These are phyloP conservation scores for Neoboletus magnificus DNA, from an alignment of 768 basidiomycete genomes.

Conservation along the genomic window DNA sequence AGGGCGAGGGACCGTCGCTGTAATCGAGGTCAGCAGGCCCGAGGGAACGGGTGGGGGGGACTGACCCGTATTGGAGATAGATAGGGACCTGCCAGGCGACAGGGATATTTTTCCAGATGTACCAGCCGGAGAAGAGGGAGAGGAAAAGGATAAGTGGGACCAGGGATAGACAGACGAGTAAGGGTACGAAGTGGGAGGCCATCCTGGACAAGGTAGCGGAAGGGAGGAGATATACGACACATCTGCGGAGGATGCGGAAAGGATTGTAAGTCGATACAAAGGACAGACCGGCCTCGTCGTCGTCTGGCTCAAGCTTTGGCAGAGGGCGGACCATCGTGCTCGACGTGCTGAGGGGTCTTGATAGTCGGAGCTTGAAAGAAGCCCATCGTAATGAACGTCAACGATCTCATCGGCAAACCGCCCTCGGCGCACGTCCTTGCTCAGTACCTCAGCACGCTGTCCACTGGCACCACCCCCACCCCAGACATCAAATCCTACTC, in stretches of 20 bases:
- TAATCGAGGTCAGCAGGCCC: conserved; percentile 2
- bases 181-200: conserved; percentile 62
- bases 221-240: conserved; percentile 9
- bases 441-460: conserved; percentile 41
- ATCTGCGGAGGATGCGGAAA: conserved; percentile 2
- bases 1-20: conserved; percentile 65
- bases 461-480: conserved; percentile 16
- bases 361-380: conserved; percentile 23
- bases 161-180: conserved; percentile 56
- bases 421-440: conserved; percentile 47
- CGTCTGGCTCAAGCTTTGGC: conserved; percentile 18
- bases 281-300: conserved; percentile 5
- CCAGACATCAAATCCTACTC: conserved; percentile 78
- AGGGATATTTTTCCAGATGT: conserved; percentile 72
- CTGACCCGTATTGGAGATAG: conserved; percentile 80
- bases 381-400: conserved; percentile 10
- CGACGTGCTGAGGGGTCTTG: conserved; percentile 5
- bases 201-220: conserved; percentile 27
- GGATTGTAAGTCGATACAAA: conserved; percentile 6
- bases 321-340: conserved; percentile 20
- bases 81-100: conserved; percentile 67
- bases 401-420: conserved; percentile 48
- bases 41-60: conserved; percentile 1
- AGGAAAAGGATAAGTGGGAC: conserved; percentile 60
- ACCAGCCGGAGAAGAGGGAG: conserved; percentile 64